Evolutionary conservation across 176 grass and related monocot genomes (phyloP), one percentile per base, ranked within the genome.

Genomic region (Echinochloa phyllopogon): DNA sequence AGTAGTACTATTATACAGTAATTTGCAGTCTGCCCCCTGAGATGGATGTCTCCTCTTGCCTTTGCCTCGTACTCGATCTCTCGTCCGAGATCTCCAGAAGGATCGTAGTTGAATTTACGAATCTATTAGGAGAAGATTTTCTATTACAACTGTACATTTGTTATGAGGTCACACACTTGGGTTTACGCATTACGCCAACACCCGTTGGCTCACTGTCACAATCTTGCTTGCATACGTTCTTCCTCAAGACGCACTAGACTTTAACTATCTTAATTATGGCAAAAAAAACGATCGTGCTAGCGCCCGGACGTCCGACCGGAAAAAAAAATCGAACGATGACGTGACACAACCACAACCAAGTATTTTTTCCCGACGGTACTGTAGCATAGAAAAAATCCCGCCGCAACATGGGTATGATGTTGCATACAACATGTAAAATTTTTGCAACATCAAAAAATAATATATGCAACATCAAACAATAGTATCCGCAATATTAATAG

Each of bases 21-120:
- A 33, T 65, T 65, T 79, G 60, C 42, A 38, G 77, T 50, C 60
- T 50, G 25, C n/a, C 65, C 58, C 20, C 47, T 17, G 45, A 53
- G 6, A 18, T 37, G 72, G 29, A 55, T 55, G 72, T 39, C 9
- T 38, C 49, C 1, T 75, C 29, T 33, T 21, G 8, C 29, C 16
- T 14, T 42, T 57, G 25, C 25, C 25, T 10, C 4, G 45, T 51
- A 25, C 14, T 33, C 29, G 29, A 33, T 33, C 29, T 16, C n/a
- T 25, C 13, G 7, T 27, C 57, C 74, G 2, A 43, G 60, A 16
- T 17, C 11, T 17, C 25, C n/a, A 8, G 0, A 43, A 25, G 74
- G 20, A 57, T 39, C 33, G 2, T 38, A 38, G 36, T 38, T 6
- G 4, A 55, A 37, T 21, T 37, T 74, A 11, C 3, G 16, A 38